These are phyloP conservation scores for Lichtheimia ramosa DNA, from an alignment of 371 early-diverging fungal genomes.

Conservation along the genomic window DNA sequence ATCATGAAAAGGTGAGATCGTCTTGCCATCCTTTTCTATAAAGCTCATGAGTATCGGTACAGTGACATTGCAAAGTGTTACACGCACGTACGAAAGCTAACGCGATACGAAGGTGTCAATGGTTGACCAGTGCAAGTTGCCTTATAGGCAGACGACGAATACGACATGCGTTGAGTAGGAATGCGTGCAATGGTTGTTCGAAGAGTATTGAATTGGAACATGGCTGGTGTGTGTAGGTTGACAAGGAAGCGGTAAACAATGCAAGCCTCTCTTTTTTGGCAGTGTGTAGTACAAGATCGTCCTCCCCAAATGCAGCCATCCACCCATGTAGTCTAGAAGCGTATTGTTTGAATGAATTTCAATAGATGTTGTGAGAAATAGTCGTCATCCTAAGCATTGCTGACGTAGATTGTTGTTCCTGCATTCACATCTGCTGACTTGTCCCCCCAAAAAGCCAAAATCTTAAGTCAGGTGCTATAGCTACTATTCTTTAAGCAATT, in stretches of 20 bases:
- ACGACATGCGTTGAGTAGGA: slow-evolving; percentile 6
- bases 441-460: too few species aligned
- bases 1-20: slow-evolving; percentile 98
- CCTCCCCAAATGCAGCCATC: too few species aligned
- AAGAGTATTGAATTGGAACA: background rate
- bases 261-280: background rate
- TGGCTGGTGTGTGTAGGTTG: background rate
- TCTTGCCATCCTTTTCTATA: slow-evolving; percentile 65
- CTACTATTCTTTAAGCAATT: too few species aligned
- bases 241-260: background rate
- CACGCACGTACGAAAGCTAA: slow-evolving; percentile 13
- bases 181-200: background rate
- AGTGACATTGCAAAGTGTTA: background rate
- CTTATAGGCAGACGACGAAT: slow-evolving; percentile 8
- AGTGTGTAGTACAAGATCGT: too few species aligned
- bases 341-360: too few species aligned
- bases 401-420: too few species aligned
- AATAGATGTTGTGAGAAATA: too few species aligned
- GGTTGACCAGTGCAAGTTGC: slow-evolving; percentile 9
- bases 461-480: too few species aligned
- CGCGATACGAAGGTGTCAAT: slow-evolving; percentile 14
- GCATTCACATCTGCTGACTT: too few species aligned
- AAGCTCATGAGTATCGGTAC: background rate
- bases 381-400: too few species aligned
- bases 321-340: too few species aligned